Evolutionary conservation across 495 filamentous ascomycete species (phyloP).

Genomic region (Corynascus novoguineensis): DNA sequence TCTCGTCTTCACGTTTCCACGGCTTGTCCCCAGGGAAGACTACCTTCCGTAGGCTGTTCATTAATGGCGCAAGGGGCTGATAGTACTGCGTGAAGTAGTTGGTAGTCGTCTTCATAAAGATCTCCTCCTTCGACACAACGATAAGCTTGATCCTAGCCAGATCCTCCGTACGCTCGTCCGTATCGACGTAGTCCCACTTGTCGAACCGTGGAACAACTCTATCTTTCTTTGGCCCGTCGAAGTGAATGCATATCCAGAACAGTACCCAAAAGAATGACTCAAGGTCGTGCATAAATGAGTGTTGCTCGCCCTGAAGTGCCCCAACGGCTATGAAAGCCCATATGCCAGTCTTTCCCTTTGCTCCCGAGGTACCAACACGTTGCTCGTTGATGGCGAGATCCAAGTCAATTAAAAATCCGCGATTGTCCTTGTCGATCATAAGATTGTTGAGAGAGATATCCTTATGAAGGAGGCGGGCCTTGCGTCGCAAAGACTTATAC

Average conservation of each 20-base stretch:
- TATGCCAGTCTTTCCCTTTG: constrained; percentile 2
- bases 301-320: too few species aligned
- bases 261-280: constrained; percentile 10
- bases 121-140: constrained; percentile 1
- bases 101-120: neutral
- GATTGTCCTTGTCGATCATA: neutral
- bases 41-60: constrained; percentile 8
- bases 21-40: constrained; percentile 1
- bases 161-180: constrained; percentile 1
- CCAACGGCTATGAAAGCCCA: too few species aligned
- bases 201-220: constrained; percentile 4
- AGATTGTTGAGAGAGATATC: neutral
- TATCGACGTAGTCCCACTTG: neutral
- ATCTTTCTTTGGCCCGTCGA: neutral
- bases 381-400: constrained; percentile 5
- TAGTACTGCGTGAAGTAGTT: constrained; percentile 7
- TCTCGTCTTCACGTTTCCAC: constrained; percentile 8
- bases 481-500: neutral
- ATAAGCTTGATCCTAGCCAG: neutral
- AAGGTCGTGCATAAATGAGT: constrained; percentile 8
- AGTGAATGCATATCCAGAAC: neutral
- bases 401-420: constrained; percentile 3
- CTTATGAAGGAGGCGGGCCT: neutral
- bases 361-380: neutral
- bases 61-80: constrained; percentile 1